Evolutionary conservation across 129 eudicot genomes (phyloP).

Genomic region (Artemisia tridentata): DNA sequence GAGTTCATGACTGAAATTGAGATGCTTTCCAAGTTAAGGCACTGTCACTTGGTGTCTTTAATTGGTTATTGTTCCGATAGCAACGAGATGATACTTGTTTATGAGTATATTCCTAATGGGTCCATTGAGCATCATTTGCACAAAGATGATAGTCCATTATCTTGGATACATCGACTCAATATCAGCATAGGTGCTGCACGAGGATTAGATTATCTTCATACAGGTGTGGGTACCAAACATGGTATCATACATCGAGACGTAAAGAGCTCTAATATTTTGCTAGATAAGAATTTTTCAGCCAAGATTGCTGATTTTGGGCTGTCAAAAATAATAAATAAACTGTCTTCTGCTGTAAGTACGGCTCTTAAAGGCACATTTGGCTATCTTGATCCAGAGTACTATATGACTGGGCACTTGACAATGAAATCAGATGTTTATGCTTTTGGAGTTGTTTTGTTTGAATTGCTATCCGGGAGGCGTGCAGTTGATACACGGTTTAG

Average conservation of each 20-base stretch:
- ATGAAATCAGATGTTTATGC: slow-evolving; percentile 19
- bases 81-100: slow-evolving; percentile 43
- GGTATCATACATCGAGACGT: slow-evolving; percentile 25
- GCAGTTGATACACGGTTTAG: slow-evolving; percentile 9
- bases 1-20: slow-evolving; percentile 33
- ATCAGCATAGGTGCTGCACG: slow-evolving; percentile 27
- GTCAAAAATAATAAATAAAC: slow-evolving; percentile 18
- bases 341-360: slow-evolving; percentile 4
- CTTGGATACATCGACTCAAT: slow-evolving; percentile 16
- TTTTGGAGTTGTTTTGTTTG: slow-evolving; percentile 16
- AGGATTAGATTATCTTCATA: slow-evolving; percentile 30
- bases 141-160: slow-evolving; percentile 14
- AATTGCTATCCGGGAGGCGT: slow-evolving; percentile 16
- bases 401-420: slow-evolving; percentile 5
- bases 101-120: slow-evolving; percentile 40
- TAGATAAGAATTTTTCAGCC: slow-evolving; percentile 21
- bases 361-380: slow-evolving; percentile 16
- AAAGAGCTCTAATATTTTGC: slow-evolving; percentile 21
- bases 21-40: slow-evolving; percentile 32
- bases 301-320: slow-evolving; percentile 26
- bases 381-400: slow-evolving; percentile 24
- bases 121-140: slow-evolving; percentile 41
- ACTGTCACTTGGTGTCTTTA: slow-evolving; percentile 29
- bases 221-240: slow-evolving; percentile 19
- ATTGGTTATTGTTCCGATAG: slow-evolving; percentile 26